Base-by-base conservation (phyloP, 2,329 filamentous ascomycete genomes). In the Fusarium succisae region DNA sequence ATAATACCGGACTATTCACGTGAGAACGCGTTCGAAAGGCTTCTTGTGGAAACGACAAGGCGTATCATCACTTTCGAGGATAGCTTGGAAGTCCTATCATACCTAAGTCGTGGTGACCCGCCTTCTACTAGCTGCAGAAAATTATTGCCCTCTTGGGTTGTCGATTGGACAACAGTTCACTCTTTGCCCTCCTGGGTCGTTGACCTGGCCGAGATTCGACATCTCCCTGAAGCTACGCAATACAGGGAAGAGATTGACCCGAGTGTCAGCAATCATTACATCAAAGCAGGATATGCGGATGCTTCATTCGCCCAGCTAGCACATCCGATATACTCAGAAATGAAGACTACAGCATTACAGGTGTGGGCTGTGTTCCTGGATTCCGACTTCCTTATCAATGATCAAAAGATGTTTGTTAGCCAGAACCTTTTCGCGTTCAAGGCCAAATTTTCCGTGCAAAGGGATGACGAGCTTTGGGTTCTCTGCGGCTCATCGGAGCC, bases 21-120 rank as follows among this genome's bases (percentile, higher is more conserved):
- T 0, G 4, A 30, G 5, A 50, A 50, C 28, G 5, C 0, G 2
- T 3, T 50, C 3, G 47, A 50, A 0, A 50, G 4, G 2, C 28
- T 50, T 50, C 28, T 50, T 3, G 47, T 32, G 11, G 15, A 50
- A 18, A 32, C 47, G 2, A 32, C 11, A 8, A 50, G 3, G 15
- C 22, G 47, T 13, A 50, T 50, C 8, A 32, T 50, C 3, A 2
- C 22, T 1, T 50, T 50, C 2, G 28, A 50, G 47, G 22, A 50
- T 18, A 50, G 28, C 8, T 1, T 50, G 47, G 22, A 50, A 2
- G 47, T 32, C 47, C 1, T 50, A 5, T 32, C 47, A n/a, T 32
- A 32, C 3, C 28, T 50, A 5, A 9, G 28, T 9, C 28, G 47
- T 3, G 22, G 11, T 2, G 15, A 18, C 0, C 8, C 47, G 2